Evolutionary conservation across 371 early-diverging fungal genomes (phyloP).

Genomic region (Batkoa obscura): DNA sequence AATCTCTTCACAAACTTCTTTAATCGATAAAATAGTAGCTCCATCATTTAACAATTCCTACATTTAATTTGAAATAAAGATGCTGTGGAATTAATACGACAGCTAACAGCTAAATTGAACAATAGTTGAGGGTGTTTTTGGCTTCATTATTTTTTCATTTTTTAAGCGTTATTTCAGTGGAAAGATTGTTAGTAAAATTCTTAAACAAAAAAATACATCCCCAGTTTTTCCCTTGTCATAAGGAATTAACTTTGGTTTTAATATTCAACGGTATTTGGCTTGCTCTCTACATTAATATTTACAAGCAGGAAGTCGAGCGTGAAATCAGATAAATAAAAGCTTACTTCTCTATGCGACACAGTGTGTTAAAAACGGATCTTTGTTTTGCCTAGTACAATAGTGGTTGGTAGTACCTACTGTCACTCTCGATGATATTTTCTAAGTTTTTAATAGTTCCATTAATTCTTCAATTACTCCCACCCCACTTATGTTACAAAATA

Average conservation of each 20-base stretch:
- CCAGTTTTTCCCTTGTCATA: constrained; percentile 5
- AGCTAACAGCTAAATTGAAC: not conserved
- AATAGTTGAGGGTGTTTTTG: too few species aligned
- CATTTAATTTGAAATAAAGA: not conserved
- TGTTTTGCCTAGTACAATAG: constrained; percentile 22
- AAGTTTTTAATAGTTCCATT: too few species aligned
- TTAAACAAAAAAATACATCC: too few species aligned
- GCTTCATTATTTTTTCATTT: too few species aligned
- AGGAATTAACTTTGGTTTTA: constrained; percentile 7
- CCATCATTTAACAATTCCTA: not conserved
- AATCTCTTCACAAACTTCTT: not conserved
- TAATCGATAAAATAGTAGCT: not conserved
- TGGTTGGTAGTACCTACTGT: constrained; percentile 27
- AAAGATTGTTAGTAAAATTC: too few species aligned
- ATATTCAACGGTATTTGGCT: constrained; percentile 2
- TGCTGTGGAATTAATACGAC: not conserved
- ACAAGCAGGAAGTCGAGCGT: too few species aligned
- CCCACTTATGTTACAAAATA: constrained; percentile 36
- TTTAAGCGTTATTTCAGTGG: too few species aligned
- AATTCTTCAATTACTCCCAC: constrained; percentile 36
- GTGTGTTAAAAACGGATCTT: constrained; percentile 19
- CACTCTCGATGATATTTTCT: too few species aligned
- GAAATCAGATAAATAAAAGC: constrained; percentile 15
- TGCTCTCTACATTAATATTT: too few species aligned
- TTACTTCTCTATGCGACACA: constrained; percentile 24